Conservation (phyloP, 306 rosid species). For the Lithocarpus polystachyus region DNA sequence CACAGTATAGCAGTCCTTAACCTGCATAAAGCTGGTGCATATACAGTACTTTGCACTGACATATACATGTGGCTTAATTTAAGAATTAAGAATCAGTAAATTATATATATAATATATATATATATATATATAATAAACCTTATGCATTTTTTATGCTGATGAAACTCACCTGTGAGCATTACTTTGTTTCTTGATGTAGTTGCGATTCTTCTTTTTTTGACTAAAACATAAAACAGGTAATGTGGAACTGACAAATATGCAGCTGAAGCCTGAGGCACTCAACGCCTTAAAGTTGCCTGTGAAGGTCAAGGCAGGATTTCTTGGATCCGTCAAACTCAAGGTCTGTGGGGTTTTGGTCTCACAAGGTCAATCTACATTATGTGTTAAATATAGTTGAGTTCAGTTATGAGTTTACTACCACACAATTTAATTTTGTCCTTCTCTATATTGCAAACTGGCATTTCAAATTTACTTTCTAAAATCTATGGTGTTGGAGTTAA, state of each 20-base stretch:
- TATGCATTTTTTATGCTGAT: no score
- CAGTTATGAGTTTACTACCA: neutral
- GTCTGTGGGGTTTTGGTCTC: slow-evolving; percentile 38
- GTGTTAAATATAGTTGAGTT: neutral
- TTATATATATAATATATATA: no score
- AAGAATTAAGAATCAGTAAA: no score
- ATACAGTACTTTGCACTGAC: no score
- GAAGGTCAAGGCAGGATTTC: slow-evolving; percentile 98
- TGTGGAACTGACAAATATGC: slow-evolving; percentile 99
- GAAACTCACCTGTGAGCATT: neutral
- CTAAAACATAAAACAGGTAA: slow-evolving; percentile 60
- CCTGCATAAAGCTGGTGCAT: no score
- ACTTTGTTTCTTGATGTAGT: slow-evolving; percentile 2
- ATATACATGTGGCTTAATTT: no score
- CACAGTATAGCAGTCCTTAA: no score
- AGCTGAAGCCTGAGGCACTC: slow-evolving; percentile 98
- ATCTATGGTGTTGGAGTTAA: slow-evolving; percentile 10
- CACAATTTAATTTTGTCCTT: neutral
- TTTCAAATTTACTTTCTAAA: neutral
- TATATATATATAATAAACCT: no score
- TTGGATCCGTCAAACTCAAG: slow-evolving; percentile 97
- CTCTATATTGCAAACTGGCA: neutral
- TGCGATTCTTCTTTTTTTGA: slow-evolving; percentile 3
- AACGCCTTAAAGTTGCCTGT: slow-evolving; percentile 94
- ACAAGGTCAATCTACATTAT: neutral